Conservation (phyloP, 2,329 filamentous ascomycete species). For the Capronia americana region DNA sequence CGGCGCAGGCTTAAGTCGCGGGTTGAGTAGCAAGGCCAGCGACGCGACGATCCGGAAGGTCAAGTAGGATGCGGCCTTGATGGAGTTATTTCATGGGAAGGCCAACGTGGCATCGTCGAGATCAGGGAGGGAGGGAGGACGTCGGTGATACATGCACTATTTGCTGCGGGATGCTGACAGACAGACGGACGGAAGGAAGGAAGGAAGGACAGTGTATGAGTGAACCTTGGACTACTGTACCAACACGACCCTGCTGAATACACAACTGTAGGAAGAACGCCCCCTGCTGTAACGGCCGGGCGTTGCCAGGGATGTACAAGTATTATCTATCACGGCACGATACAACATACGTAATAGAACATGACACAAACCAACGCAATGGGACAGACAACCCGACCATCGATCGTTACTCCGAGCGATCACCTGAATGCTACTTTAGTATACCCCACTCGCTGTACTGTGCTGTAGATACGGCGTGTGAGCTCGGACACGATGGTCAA, state of each 20-base stretch:
- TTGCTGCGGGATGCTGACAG: neutral
- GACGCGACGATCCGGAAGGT: slow-evolving; percentile 38
- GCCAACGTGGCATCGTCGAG: neutral
- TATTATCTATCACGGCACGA: neutral
- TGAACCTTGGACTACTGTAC: neutral
- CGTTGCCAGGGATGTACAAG: too few relatives aligned
- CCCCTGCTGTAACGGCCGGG: neutral
- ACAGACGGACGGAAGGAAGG: too few relatives aligned
- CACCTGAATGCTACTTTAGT: too few relatives aligned
- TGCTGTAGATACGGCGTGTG: too few relatives aligned
- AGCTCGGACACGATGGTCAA: too few relatives aligned
- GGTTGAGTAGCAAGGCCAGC: slow-evolving; percentile 41
- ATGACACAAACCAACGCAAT: neutral
- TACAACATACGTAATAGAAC: neutral
- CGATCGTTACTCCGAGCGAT: too few relatives aligned
- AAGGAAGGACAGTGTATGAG: neutral
- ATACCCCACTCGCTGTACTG: too few relatives aligned
- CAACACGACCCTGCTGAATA: neutral
- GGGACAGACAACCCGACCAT: too few relatives aligned
- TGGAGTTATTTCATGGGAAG: neutral
- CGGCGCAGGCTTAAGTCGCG: slow-evolving; percentile 51
- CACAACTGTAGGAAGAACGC: neutral
- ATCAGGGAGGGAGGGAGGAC: neutral
- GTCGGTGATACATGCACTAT: neutral
- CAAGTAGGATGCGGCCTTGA: slow-evolving; percentile 20